Evolutionary conservation across 768 basidiomycete species (phyloP), one percentile per base, ranked within the genome.

Genomic region (Leucocoprinus sp.): DNA sequence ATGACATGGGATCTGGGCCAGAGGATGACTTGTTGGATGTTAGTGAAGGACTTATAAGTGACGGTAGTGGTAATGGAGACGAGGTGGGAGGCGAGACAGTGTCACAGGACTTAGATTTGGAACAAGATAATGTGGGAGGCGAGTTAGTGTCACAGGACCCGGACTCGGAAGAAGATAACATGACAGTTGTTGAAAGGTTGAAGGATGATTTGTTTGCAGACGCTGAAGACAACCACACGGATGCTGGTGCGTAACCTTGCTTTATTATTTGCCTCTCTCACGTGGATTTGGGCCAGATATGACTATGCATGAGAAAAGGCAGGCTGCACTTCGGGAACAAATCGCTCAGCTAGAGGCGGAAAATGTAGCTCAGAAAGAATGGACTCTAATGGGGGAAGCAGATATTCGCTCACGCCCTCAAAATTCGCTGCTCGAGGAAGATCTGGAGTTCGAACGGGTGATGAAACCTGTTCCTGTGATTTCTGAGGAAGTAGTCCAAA

Each of bases 381-480:
- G 96, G 96, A 82, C 82, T 5, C 72, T 96, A 22, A 77, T 88
- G 70, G 93, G 96, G 38, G 95, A 98, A 64, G 89, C 91, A 24
- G 78, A 76, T 17, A 78, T 91, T 5, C 76, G 82, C 31, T 64
- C 82, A 34, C 76, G 96, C 42, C 95, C 96, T 3, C 80, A 90
- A 59, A 93, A 99, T 62, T 86, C 88, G 7, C 70, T 98, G 15
- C 73, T 99, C 9, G 89, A 90, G 60, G 88, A 98, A 59, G 90
- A 96, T 62, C 74, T 99, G 23, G 95, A 97, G 46, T 98, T 93
- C 52, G 96, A 98, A 50, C 83, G 91, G 22, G 78, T 83, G 18
- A 78, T 82, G 67, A 95, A 92, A 63, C 74, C 81, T 15, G 83
- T 84, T 0, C 96, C 95, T 12, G 74, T 90, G 36, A 77, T 96